phyloP scores from a whole-genome alignment of 495 filamentous ascomycete species.

The Podospora australis region DNA sequence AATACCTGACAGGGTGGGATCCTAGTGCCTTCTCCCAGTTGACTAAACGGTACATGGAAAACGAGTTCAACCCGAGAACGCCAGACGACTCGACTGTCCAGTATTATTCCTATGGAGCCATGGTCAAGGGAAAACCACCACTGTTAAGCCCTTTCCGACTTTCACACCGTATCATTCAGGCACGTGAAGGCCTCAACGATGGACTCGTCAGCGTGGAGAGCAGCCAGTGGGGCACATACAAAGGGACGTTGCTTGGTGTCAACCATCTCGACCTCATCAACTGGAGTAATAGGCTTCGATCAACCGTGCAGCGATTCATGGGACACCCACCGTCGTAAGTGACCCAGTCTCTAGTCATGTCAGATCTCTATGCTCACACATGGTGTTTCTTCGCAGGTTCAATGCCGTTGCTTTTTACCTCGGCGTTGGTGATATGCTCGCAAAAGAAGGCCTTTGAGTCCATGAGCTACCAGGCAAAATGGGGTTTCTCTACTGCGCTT shows the following conservation, averaged over 20 bases:
- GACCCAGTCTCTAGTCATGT: no score
- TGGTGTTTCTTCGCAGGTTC: constrained; percentile 71
- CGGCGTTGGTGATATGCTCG: constrained; percentile 80
- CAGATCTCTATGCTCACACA: no score
- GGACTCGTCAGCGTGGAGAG: constrained; percentile 86
- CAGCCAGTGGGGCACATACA: constrained; percentile 84
- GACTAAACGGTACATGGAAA: constrained; percentile 71
- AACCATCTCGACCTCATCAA: constrained; percentile 93
- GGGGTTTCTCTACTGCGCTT: no score
- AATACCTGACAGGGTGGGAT: constrained; percentile 57
- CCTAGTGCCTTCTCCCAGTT: constrained; percentile 82
- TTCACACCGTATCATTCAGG: constrained; percentile 63
- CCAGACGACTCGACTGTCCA: constrained; percentile 67
- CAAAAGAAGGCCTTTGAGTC: constrained; percentile 57
- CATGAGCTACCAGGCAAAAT: no score
- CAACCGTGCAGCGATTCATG: constrained; percentile 58
- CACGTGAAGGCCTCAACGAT: constrained; percentile 78
- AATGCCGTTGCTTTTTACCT: constrained; percentile 96
- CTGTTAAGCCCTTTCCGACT: constrained; percentile 67
- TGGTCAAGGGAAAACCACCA: constrained; percentile 48
- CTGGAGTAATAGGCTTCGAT: constrained; percentile 82
- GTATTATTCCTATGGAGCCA: constrained; percentile 91
- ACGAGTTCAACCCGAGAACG: constrained; percentile 74
- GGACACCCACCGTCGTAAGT: constrained; percentile 65
- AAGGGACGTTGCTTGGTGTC: constrained; percentile 81